These are phyloP conservation scores for Sparassis latifolia DNA, from an alignment of 1,284 basidiomycete genomes.

Conservation along the genomic window DNA sequence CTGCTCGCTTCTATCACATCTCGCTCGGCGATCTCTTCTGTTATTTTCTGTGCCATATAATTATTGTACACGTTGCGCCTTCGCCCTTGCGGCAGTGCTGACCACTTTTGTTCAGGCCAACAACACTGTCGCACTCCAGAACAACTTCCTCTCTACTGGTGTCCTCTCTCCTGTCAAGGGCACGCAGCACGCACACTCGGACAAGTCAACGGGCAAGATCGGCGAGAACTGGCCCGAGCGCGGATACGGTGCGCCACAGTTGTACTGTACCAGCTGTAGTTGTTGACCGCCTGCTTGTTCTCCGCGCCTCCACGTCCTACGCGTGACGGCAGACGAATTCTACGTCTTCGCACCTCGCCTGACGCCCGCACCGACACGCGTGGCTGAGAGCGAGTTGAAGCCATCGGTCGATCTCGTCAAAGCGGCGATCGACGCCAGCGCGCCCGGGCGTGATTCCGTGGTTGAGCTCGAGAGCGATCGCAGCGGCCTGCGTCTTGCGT, in stretches of 20 bases:
- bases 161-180: conserved; percentile 39
- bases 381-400: conserved; percentile 24
- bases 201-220: conserved; percentile 42
- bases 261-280: neutral
- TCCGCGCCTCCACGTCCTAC: neutral
- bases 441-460: conserved; percentile 29
- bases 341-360: conserved; percentile 44
- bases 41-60: neutral
- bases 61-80: neutral
- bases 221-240: conserved; percentile 48
- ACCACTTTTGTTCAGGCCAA: conserved; percentile 36
- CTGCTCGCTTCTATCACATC: neutral
- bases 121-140: conserved; percentile 46
- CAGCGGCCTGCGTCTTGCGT: conserved; percentile 54
- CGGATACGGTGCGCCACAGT: conserved; percentile 45
- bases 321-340: conserved; percentile 48
- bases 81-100: neutral
- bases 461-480: conserved; percentile 49
- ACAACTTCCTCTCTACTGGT: conserved; percentile 46
- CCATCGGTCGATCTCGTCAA: conserved; percentile 40
- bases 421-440: conserved; percentile 33
- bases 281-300: neutral
- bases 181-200: conserved; percentile 42
- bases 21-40: neutral
- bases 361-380: conserved; percentile 33